phyloP scores from a whole-genome alignment of 2,329 filamentous ascomycete genomes.

The Coniochaeta sp. region DNA sequence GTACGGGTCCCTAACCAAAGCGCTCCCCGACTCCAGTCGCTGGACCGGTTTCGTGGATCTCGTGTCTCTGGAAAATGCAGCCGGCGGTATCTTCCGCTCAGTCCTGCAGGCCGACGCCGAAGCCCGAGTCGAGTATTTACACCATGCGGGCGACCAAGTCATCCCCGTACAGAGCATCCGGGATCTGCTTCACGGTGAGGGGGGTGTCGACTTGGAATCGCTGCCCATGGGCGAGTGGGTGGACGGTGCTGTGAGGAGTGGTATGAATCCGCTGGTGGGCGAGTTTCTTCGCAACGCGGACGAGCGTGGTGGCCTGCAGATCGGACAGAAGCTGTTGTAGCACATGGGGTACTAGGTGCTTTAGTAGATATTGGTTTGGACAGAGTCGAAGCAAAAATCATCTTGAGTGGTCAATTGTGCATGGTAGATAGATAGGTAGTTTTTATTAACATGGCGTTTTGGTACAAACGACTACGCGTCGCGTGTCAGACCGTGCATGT shows the following conservation, averaged over 20 bases:
- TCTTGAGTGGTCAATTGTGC: not conserved
- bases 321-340: constrained; percentile 5
- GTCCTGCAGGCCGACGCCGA: not conserved
- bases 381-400: not conserved
- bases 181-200: constrained; percentile 4
- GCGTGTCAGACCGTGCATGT: too few relatives aligned
- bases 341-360: not conserved
- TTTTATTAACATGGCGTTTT: too few relatives aligned
- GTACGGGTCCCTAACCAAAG: not conserved
- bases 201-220: constrained; percentile 3
- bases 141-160: constrained; percentile 6
- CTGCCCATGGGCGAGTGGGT: constrained; percentile 5
- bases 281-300: constrained; percentile 5
- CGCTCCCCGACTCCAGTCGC: constrained; percentile 3
- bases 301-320: constrained; percentile 3
- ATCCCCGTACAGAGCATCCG: constrained; percentile 4
- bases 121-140: constrained; percentile 4
- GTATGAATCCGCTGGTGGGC: constrained; percentile 6
- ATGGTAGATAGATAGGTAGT: not conserved
- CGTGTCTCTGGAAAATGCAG: constrained; percentile 4
- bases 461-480: too few relatives aligned
- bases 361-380: not conserved
- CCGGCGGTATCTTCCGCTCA: constrained; percentile 1
- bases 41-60: constrained; percentile 6
- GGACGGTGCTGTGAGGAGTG: constrained; percentile 2